Evolutionary conservation across 2,329 filamentous ascomycete genomes (phyloP).

Genomic region (Cyphellophora europaea): DNA sequence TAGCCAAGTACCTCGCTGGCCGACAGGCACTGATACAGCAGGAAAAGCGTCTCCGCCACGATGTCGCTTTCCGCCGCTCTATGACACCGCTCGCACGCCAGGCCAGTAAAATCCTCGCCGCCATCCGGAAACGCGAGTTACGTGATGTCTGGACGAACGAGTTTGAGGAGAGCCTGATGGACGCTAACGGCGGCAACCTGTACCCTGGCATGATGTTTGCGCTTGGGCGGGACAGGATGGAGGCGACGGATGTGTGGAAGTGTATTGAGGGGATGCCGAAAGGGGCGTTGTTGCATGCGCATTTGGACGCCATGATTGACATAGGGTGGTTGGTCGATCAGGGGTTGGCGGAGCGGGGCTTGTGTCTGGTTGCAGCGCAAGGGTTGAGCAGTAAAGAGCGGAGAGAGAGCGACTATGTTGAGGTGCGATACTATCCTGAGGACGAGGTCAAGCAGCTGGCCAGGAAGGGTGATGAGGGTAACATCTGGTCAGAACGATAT

Average conservation of each 20-base stretch:
- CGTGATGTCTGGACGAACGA: slow-evolving; percentile 65
- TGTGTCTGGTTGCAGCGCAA: slow-evolving; percentile 20
- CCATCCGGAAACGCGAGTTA: slow-evolving; percentile 70
- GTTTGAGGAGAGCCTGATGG: slow-evolving; percentile 60
- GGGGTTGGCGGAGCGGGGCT: slow-evolving; percentile 43
- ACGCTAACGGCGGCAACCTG: slow-evolving; percentile 52
- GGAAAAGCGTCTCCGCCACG: slow-evolving; percentile 74
- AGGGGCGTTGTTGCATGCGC: slow-evolving; percentile 74
- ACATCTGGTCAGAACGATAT: slow-evolving; percentile 62
- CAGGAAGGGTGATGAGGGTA: slow-evolving; percentile 13
- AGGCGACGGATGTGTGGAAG: slow-evolving; percentile 72
- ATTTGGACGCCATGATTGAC: slow-evolving; percentile 86
- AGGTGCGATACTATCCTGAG: slow-evolving; percentile 17
- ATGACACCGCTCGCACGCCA: slow-evolving; percentile 70
- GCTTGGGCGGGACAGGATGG: slow-evolving; percentile 76
- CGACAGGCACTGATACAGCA: slow-evolving; percentile 66
- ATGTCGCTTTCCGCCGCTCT: slow-evolving; percentile 60
- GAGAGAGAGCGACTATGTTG: slow-evolving; percentile 6
- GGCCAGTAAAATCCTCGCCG: slow-evolving; percentile 70
- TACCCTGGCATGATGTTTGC: slow-evolving; percentile 93
- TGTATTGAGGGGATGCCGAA: slow-evolving; percentile 85
- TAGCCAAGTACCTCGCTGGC: slow-evolving; percentile 71
- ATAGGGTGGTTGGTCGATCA: slow-evolving; percentile 69
- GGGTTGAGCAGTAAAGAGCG: slow-evolving; percentile 12
- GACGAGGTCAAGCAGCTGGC: slow-evolving; percentile 12